Percentiles rank a stretch among this genome's conserved stretches.
Evolutionary conservation across 805 yeast species (phyloP).

Genomic region (Metschnikowia continentalis): DNA sequence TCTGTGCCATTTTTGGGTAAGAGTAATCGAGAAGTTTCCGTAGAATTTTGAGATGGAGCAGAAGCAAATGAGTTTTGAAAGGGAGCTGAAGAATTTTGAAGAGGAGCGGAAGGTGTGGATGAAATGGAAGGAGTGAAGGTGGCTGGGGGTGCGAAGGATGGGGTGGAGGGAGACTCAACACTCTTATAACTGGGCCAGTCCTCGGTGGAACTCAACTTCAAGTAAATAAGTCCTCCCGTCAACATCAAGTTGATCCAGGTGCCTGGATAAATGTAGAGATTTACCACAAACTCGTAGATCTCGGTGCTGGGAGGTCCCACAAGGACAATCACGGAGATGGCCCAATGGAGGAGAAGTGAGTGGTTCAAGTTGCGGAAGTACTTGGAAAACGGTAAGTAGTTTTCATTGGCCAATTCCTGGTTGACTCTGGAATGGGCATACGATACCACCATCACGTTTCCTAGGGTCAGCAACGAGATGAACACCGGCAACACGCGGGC

Average conservation of each 20-base stretch:
- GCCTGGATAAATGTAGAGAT: slow-evolving; percentile 60
- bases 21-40: neutral
- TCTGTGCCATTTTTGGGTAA: neutral
- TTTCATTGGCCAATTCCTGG: slow-evolving; percentile 52
- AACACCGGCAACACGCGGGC: slow-evolving; percentile 48
- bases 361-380: slow-evolving; percentile 41
- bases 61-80: too few species aligned
- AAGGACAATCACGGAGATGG: slow-evolving; percentile 49
- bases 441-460: slow-evolving; percentile 61
- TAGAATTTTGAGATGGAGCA: too few species aligned
- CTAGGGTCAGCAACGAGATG: slow-evolving; percentile 59
- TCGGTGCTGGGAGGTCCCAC: slow-evolving; percentile 60
- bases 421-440: slow-evolving; percentile 59
- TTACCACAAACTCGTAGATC: slow-evolving; percentile 60
- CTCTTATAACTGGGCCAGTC: slow-evolving; percentile 18
- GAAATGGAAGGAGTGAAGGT: too few species aligned
- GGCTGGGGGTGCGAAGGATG: too few species aligned
- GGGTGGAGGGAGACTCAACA: too few species aligned
- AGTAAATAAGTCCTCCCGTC: slow-evolving; percentile 49
- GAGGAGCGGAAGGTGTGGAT: too few species aligned
- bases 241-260: slow-evolving; percentile 54
- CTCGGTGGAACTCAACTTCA: slow-evolving; percentile 37
- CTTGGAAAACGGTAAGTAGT: slow-evolving; percentile 47
- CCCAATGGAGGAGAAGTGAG: slow-evolving; percentile 53
- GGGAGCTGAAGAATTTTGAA: too few species aligned